Evolutionary conservation across 1,284 basidiomycete genomes (phyloP), one percentile per base, ranked within the genome.

Genomic region (Pseudomicrostroma phylloplanum): DNA sequence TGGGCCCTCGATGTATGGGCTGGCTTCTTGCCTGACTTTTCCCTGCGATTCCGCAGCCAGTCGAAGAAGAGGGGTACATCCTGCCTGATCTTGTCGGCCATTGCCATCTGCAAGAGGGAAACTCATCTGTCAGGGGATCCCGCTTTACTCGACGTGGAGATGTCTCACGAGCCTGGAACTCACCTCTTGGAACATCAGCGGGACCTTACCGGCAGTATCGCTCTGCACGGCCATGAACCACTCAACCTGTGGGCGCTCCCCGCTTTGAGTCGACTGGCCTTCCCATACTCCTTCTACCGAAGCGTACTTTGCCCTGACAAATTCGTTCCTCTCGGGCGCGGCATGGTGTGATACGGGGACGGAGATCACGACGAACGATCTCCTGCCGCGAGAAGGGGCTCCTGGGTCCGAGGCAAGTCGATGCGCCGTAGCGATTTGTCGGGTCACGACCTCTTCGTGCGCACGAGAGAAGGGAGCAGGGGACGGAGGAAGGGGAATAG

Each of bases 161-260:
- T n/a, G 41, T 42, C 11, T 11, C 41, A 42, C 9, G 41, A 42
- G 11, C 41, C 9, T 11, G n/a, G 25, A 11, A 21, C 67, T 58
- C 62, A 67, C 62, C 42, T 76, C 73, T 60, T 76, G 73, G 63
- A 74, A 58, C 57, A 71, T 62, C 30, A 65, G 63, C 0, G 74
- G 74, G 39, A 77, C 70, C 17, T 59, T 61, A 13, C 74, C 74
- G n/a, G 62, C 25, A 0, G 73, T 64, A 43, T 77, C 73, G 11
- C 71, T 71, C 55, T 77, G 74, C 1, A 66, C 57, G 19, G 70
- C 58, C 71, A 77, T 73, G 36, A 71, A 72, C 67, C 65, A 68
- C 21, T 64, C 43, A 23, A 63, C 61, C 30, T 55, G 11, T 4
- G 40, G 51, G 4, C 23, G 21, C 13, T 48, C 46, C 49, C 57